These are phyloP conservation scores for Talaromyces sp. DNA, from an alignment of 2,329 filamentous ascomycete species.

Conservation along the genomic window DNA sequence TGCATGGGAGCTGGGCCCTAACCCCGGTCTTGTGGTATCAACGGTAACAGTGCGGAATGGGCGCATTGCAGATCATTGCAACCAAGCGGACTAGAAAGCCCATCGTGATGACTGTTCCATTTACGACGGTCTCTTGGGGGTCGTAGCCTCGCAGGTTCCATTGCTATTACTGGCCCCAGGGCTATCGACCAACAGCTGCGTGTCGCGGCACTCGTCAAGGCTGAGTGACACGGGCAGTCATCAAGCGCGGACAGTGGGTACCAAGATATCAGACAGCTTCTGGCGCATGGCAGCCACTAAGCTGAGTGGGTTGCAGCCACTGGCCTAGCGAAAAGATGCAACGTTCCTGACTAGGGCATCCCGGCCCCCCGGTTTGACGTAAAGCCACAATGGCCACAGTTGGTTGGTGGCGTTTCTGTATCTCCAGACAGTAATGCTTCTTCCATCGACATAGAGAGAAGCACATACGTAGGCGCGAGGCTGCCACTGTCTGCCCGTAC, in stretches of 20 bases:
- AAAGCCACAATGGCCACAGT: background rate
- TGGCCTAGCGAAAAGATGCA: constrained; percentile 1
- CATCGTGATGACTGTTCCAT: background rate
- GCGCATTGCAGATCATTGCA: background rate
- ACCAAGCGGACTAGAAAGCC: background rate
- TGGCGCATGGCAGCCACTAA: background rate
- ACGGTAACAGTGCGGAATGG: background rate
- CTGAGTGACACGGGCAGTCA: background rate
- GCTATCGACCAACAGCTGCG: background rate
- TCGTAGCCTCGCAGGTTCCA: background rate
- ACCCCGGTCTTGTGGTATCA: background rate
- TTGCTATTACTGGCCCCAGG: background rate
- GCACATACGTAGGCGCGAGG: background rate
- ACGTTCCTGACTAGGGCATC: constrained; percentile 6
- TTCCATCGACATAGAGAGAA: background rate
- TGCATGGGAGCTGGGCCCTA: background rate
- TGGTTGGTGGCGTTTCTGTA: background rate
- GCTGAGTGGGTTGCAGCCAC: background rate
- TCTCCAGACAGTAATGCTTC: background rate
- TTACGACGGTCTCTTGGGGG: background rate
- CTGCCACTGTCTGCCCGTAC: background rate
- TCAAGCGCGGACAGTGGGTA: background rate
- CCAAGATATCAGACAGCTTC: background rate
- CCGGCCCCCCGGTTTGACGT: constrained; percentile 8
- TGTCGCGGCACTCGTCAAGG: background rate